A percentile compares a stretch with the other conserved stretches of the same genome.
Conservation (phyloP, 1,284 basidiomycete genomes). For the Microbotryum violaceum region DNA sequence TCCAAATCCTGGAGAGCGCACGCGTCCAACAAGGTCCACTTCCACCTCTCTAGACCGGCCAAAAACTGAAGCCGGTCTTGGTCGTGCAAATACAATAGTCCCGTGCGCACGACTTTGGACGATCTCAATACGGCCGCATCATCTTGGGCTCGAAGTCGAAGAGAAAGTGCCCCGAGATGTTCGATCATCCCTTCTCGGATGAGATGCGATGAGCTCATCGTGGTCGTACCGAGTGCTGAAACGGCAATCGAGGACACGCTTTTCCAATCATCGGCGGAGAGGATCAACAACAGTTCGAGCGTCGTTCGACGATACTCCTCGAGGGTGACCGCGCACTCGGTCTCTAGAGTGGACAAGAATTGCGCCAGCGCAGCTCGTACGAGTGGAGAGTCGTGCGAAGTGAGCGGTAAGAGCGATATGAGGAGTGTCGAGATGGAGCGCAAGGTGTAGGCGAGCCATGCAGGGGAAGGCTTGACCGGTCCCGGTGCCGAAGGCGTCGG, state of each 20-base stretch:
- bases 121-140: conserved; percentile 63
- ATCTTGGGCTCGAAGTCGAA: conserved; percentile 58
- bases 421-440: conserved; percentile 36
- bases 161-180: conserved; percentile 62
- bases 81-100: conserved; percentile 49
- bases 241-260: conserved; percentile 45
- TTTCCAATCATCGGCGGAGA: conserved; percentile 52
- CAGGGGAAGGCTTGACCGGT: conserved; percentile 31
- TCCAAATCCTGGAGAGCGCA: conserved; percentile 42
- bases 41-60: conserved; percentile 74
- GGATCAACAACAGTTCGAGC: conserved; percentile 58
- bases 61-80: no score
- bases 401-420: conserved; percentile 35
- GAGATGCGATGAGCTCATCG: no score
- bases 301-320: conserved; percentile 43
- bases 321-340: conserved; percentile 53
- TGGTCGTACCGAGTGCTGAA: no score
- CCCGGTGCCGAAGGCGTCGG: neutral
- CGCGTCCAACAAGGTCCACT: conserved; percentile 67
- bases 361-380: conserved; percentile 54
- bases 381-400: conserved; percentile 54
- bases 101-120: conserved; percentile 59
- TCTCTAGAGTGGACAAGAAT: conserved; percentile 54
- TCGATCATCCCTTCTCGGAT: conserved; percentile 36
- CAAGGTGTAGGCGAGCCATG: conserved; percentile 44